Evolutionary conservation across 352 stramenopile genomes (phyloP).

Genomic region (Stramenopiles sp.): DNA sequence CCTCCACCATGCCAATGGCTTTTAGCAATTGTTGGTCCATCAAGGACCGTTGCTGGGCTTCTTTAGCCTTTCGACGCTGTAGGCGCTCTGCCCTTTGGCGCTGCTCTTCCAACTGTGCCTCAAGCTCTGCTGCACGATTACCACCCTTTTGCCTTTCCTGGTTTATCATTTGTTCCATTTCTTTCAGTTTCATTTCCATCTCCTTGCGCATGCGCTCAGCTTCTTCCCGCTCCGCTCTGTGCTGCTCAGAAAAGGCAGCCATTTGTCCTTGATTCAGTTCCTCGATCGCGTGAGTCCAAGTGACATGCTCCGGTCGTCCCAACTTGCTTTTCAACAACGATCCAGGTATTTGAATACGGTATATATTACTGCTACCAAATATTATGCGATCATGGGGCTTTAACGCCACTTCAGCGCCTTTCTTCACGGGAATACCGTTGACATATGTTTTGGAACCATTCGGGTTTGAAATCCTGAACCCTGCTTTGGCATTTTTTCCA

Average conservation of each 20-base stretch:
- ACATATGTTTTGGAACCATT: conserved; percentile 39
- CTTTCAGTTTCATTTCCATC: background rate
- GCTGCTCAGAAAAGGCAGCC: conserved; percentile 32
- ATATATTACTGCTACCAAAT: conserved; percentile 48
- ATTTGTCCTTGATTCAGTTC: conserved; percentile 52
- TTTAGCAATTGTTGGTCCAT: conserved; percentile 55
- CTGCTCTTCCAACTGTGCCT: conserved; percentile 19
- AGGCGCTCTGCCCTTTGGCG: conserved; percentile 41
- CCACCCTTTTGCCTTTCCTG: conserved; percentile 5
- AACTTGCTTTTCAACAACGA: conserved; percentile 20
- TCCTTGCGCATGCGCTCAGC: background rate
- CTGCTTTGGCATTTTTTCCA: conserved; percentile 13
- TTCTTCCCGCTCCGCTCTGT: background rate
- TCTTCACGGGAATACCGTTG: conserved; percentile 37
- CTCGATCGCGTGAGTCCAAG: conserved; percentile 45
- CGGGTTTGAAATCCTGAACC: conserved; percentile 26
- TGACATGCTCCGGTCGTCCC: conserved; percentile 24
- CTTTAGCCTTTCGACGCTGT: conserved; percentile 44
- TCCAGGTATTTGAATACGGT: conserved; percentile 28
- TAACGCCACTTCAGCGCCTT: conserved; percentile 27
- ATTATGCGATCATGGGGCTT: conserved; percentile 44
- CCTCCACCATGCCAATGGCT: conserved; percentile 50
- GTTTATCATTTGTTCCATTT: background rate
- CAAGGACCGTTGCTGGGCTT: conserved; percentile 37
- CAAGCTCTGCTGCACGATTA: background rate